phyloP scores from a whole-genome alignment of 192 early-diverging fungal genomes.

The Haplosporangium gracile region DNA sequence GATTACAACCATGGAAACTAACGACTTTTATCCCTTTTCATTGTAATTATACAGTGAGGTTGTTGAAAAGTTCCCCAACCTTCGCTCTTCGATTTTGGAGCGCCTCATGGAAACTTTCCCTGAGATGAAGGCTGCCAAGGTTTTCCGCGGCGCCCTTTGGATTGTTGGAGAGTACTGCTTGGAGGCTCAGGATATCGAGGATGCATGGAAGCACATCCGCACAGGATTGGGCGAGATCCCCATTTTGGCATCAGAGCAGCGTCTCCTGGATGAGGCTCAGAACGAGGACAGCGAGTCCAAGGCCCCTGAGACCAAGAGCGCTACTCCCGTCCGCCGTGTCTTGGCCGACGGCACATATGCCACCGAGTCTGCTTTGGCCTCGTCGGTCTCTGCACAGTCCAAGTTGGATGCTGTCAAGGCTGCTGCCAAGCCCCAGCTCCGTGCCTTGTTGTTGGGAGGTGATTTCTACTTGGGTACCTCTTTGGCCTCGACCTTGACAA shows the following conservation, averaged over 20 bases:
- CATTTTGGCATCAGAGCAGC: slow-evolving; percentile 93
- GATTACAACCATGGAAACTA: background rate
- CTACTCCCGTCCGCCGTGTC: slow-evolving; percentile 77
- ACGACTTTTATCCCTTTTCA: background rate
- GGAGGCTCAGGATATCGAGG: slow-evolving; percentile 83
- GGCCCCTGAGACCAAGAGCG: slow-evolving; percentile 39
- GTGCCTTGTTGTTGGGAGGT: slow-evolving; percentile 89
- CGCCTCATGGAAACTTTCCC: slow-evolving; percentile 86
- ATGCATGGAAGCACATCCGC: slow-evolving; percentile 86
- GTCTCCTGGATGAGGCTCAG: slow-evolving; percentile 78
- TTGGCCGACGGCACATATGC: slow-evolving; percentile 98
- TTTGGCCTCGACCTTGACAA: slow-evolving; percentile 91
- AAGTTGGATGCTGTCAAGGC: slow-evolving; percentile 66
- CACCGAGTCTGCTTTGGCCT: slow-evolving; percentile 90
- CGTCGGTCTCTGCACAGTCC: slow-evolving; percentile 57
- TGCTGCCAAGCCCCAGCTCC: slow-evolving; percentile 78
- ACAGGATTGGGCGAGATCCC: slow-evolving; percentile 92
- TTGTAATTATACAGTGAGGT: slow-evolving; percentile 74
- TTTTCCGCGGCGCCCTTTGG: slow-evolving; percentile 97
- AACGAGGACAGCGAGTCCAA: slow-evolving; percentile 64
- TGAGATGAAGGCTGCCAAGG: slow-evolving; percentile 93
- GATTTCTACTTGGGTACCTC: slow-evolving; percentile 95
- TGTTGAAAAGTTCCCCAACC: slow-evolving; percentile 93
- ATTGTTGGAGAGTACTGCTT: slow-evolving; percentile 97
- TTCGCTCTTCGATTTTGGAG: slow-evolving; percentile 87